Evolutionary conservation across 306 rosid species (phyloP), one percentile per base, ranked within the genome.

Genomic region (Spatholobus suberectus): DNA sequence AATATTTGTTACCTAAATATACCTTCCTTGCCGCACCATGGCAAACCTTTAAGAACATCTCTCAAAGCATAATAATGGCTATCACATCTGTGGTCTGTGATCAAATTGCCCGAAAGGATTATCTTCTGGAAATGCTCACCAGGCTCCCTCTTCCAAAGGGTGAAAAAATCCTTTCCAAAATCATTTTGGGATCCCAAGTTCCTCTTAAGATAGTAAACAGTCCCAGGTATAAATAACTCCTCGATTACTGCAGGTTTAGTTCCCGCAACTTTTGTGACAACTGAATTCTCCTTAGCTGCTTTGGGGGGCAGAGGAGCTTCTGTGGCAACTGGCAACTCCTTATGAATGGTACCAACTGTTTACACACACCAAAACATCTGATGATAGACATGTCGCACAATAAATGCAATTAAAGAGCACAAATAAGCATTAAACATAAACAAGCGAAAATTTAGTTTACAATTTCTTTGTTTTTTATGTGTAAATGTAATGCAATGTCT

Each of bases 1-100:
- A 27, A 73, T 34, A 68, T 74, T 74, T 73, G 69, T 77, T 82
- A 85, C 84, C 80, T 29, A 76, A 85, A 89, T 75, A 87, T 83
- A 86, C 72, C 85, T 88, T 95, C 94, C 76, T 92, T 82, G 0
- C 82, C 82, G 11, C 77, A 4, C 75, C 91, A 87, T 0, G 98
- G 97, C 54, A 92, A 44, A 74, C 90, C 95, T 85, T 96, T 92
- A 38, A 96, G 97, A 35, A 94, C 97, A 83, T 96, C 97, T 89
- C 99, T 91, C 76, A 94, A 88, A 44, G 99, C 99, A 84, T 88
- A 82, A 70, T 81, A 88, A 88, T 94, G 97, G 87, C 87, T 94
- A 62, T 92, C 98, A 81, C 98, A 92, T 88, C 62, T 92, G 84
- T 96, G 99, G 79, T 91, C 96, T 41, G 99, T 90, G 82, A 96